Base-by-base conservation (phyloP, 345 rosid genomes). In the Carallia brachiata region DNA sequence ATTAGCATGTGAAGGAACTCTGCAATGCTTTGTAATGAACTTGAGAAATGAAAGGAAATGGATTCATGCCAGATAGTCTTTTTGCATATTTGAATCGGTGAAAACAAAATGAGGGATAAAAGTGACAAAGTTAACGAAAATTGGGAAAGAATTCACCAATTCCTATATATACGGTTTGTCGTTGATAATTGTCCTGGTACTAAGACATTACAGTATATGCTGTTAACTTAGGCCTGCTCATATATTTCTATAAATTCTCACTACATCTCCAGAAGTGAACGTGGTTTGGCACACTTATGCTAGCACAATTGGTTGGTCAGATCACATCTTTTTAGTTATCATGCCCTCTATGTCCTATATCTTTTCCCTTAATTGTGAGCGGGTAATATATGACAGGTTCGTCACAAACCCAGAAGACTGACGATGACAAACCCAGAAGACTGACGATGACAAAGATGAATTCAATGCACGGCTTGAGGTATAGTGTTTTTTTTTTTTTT, bases 401-500 rank as follows among this genome's bases (percentile, higher is more conserved):
- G 61, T 70, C 78, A n/a, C 83, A 79, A 23, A 23, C 23, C 23
- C 23, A 23, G 23, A 23, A 23, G 23, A 23, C n/a, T n/a, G n/a
- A n/a, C n/a, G n/a, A n/a, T n/a, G n/a, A n/a, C n/a, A n/a, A n/a
- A n/a, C n/a, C n/a, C n/a, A n/a, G n/a, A n/a, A n/a, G n/a, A n/a
- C 73, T 32, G 77, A 84, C 62, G 86, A 73, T 63, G 82, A 69
- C 75, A 62, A 81, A 55, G 87, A 78, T 53, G 86, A 77, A 18
- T 71, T 79, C 71, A 84, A 76, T 72, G 75, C 77, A 58, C 76
- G 62, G 65, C 76, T 81, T 82, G 92, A 91, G 97, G 97, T 95
- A 75, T 72, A 69, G 31, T 63, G 53, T 13, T 23, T 23, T 23
- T 23, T 23, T 23, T 23, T 23, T 23, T 23, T n/a, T n/a, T n/a